A percentile compares a stretch with the other conserved stretches of the same genome.
Conservation (phyloP, 768 basidiomycete genomes). For the Boletus tylopilopsis region DNA sequence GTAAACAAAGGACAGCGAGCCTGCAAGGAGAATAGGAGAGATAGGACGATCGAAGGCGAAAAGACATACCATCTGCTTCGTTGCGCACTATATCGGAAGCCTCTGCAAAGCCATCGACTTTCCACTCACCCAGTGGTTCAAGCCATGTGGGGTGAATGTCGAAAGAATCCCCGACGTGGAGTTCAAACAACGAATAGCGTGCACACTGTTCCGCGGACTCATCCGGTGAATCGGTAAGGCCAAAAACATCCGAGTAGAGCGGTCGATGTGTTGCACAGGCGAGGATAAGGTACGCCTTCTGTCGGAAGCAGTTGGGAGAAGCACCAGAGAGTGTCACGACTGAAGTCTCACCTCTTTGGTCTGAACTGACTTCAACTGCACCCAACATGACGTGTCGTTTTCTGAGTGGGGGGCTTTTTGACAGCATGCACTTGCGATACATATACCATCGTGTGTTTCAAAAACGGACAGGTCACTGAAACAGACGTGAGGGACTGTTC, state of each 20-base stretch:
- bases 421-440: constrained; percentile 26
- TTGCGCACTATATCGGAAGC: constrained; percentile 43
- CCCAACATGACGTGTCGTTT: constrained; percentile 19
- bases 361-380: constrained; percentile 19
- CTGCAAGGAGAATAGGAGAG: constrained; percentile 16
- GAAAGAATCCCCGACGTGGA: constrained; percentile 21
- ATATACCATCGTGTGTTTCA: constrained; percentile 48
- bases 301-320: neutral
- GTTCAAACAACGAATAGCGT: constrained; percentile 24
- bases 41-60: neutral
- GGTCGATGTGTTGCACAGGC: constrained; percentile 39
- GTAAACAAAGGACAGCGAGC: constrained; percentile 31
- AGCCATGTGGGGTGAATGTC: constrained; percentile 29
- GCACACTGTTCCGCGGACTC: constrained; percentile 5
- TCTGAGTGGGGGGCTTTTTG: neutral
- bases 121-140: constrained; percentile 51
- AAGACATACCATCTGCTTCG: constrained; percentile 44
- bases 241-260: constrained; percentile 20
- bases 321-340: neutral
- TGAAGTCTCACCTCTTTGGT: constrained; percentile 15
- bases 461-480: constrained; percentile 53
- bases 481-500: constrained; percentile 1
- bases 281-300: constrained; percentile 35
- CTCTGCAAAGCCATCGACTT: constrained; percentile 44
- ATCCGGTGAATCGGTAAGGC: constrained; percentile 15